Evolutionary conservation across 2,329 filamentous ascomycete genomes (phyloP).

Genomic region (Colletotrichum cuscutae): DNA sequence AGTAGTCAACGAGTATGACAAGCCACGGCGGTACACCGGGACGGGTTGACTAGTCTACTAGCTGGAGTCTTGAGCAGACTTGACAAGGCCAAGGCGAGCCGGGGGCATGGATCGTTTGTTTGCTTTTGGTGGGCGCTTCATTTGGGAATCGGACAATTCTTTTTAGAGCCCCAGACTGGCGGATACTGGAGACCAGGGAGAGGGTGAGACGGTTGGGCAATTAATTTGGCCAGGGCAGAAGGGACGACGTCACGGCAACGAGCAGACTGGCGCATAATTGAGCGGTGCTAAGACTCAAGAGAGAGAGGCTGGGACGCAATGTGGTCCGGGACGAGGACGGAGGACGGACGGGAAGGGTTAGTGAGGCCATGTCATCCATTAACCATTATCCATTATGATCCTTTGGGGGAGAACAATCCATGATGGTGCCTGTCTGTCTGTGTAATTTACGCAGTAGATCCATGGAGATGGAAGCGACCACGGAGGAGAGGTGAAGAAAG

Average conservation of each 20-base stretch:
- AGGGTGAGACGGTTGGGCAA: background rate
- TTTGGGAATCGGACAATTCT: constrained; percentile 18
- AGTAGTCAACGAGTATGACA: constrained; percentile 7
- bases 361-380: no score
- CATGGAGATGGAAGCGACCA: background rate
- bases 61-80: background rate
- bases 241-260: constrained; percentile 7
- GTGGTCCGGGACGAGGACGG: constrained; percentile 2
- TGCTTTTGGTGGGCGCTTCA: constrained; percentile 7
- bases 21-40: background rate
- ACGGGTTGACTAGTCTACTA: background rate
- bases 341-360: background rate
- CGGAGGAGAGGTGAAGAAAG: no score
- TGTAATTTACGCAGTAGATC: no score
- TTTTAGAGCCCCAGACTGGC: background rate
- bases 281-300: background rate
- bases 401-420: no score
- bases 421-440: no score
- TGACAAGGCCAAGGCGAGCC: background rate
- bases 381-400: no score
- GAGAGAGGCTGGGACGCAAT: background rate
- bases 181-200: background rate
- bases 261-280: background rate
- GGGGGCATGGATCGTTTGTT: background rate
- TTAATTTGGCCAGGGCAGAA: constrained; percentile 10